These are phyloP conservation scores for Alternaria brassicicola DNA, from an alignment of 2,329 filamentous ascomycete genomes.

Conservation along the genomic window DNA sequence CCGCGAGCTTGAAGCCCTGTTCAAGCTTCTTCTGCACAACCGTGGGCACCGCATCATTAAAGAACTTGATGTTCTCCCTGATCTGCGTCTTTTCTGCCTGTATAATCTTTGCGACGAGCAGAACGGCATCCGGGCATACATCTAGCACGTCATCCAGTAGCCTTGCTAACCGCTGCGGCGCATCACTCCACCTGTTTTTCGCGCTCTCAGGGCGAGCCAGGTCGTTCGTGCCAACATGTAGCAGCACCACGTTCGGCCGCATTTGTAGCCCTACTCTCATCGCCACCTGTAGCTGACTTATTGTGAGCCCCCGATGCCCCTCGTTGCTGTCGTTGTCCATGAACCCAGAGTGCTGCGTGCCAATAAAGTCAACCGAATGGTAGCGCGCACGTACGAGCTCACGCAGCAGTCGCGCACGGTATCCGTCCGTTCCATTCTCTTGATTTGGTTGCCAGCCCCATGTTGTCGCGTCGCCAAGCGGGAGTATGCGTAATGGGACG, in stretches of 20 bases:
- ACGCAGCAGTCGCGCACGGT: conserved; percentile 40
- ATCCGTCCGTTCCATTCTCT: conserved; percentile 46
- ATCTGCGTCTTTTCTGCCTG: conserved; percentile 19
- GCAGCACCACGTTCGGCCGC: conserved; percentile 31
- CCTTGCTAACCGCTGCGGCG: conserved; percentile 41
- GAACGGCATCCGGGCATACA: conserved; percentile 38
- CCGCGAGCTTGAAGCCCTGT: conserved; percentile 31
- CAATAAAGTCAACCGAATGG: conserved; percentile 37
- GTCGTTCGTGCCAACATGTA: conserved; percentile 37
- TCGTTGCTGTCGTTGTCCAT: conserved; percentile 46
- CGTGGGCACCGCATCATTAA: conserved; percentile 31
- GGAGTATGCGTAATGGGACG: conserved; percentile 30
- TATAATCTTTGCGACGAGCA: conserved; percentile 50
- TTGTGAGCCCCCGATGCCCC: conserved; percentile 41
- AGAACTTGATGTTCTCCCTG: conserved; percentile 23
- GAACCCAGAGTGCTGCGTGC: conserved; percentile 37
- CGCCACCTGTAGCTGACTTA: conserved; percentile 32
- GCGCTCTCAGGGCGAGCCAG: conserved; percentile 12
- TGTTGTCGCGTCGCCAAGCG: conserved; percentile 36
- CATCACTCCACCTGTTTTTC: conserved; percentile 27
- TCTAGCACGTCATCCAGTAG: conserved; percentile 43
- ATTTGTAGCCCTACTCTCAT: conserved; percentile 20
- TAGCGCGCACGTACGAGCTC: conserved; percentile 30
- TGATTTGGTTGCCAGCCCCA: conserved; percentile 38
- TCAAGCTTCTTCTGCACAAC: conserved; percentile 26